phyloP scores from a whole-genome alignment of 2,329 filamentous ascomycete genomes.

The Fusarium sp. region DNA sequence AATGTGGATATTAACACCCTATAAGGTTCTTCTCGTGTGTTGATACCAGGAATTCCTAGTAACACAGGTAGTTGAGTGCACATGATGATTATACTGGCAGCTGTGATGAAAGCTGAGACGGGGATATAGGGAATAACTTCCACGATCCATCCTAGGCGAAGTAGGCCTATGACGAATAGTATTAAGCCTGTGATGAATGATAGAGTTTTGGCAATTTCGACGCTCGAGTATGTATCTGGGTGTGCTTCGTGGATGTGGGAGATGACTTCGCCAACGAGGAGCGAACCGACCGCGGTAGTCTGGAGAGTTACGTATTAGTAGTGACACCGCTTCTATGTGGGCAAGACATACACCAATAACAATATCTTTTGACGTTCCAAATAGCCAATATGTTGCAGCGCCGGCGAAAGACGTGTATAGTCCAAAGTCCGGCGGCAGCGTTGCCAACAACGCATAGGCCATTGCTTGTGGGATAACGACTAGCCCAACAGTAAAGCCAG shows the following conservation, averaged over 20 bases:
- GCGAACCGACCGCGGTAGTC: constrained; percentile 68
- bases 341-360: constrained; percentile 71
- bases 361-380: constrained; percentile 87
- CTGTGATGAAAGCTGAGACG: constrained; percentile 65
- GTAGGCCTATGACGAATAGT: constrained; percentile 59
- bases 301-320: constrained; percentile 46
- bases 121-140: constrained; percentile 65
- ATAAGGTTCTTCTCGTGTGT: constrained; percentile 61
- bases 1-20: constrained; percentile 58
- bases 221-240: constrained; percentile 53
- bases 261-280: constrained; percentile 63
- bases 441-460: constrained; percentile 81
- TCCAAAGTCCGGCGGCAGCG: constrained; percentile 76
- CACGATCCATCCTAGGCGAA: constrained; percentile 63
- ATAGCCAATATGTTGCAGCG: constrained; percentile 84
- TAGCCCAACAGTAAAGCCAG: constrained; percentile 63
- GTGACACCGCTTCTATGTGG: accelerated
- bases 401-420: constrained; percentile 88
- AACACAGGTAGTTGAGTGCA: constrained; percentile 60
- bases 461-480: constrained; percentile 85
- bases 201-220: constrained; percentile 59
- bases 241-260: constrained; percentile 53
- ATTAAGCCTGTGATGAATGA: constrained; percentile 60
- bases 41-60: constrained; percentile 59
- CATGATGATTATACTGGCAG: constrained; percentile 64